These are phyloP conservation scores for Neurospora intermedia DNA, from an alignment of 495 filamentous ascomycete genomes.

Conservation along the genomic window DNA sequence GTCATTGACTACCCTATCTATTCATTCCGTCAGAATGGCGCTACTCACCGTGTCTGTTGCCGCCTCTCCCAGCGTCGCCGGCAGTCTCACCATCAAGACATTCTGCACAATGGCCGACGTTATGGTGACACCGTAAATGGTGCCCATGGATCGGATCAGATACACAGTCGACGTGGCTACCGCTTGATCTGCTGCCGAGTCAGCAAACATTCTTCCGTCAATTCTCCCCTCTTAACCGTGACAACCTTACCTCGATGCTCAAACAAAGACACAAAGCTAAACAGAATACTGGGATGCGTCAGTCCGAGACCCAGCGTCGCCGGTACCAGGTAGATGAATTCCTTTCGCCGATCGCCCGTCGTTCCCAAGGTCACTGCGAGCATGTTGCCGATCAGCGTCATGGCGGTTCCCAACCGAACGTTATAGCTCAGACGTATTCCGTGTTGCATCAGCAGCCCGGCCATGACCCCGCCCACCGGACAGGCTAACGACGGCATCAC, in stretches of 20 bases:
- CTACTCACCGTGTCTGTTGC: slow-evolving; percentile 21
- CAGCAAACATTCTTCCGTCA: background rate
- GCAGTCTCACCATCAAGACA: slow-evolving; percentile 43
- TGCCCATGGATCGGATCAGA: slow-evolving; percentile 52
- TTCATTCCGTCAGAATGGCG: background rate
- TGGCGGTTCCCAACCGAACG: slow-evolving; percentile 42
- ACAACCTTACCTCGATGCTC: slow-evolving; percentile 45
- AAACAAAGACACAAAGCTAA: slow-evolving; percentile 53
- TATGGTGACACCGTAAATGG: slow-evolving; percentile 53
- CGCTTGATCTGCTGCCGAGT: slow-evolving; percentile 42
- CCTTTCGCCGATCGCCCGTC: slow-evolving; percentile 48
- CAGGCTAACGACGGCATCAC: slow-evolving; percentile 51
- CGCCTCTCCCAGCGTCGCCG: slow-evolving; percentile 36
- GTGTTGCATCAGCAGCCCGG: slow-evolving; percentile 51
- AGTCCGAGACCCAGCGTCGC: slow-evolving; percentile 55
- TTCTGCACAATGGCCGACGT: slow-evolving; percentile 55
- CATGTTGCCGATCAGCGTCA: slow-evolving; percentile 51
- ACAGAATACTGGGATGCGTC: slow-evolving; percentile 51
- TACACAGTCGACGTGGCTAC: slow-evolving; percentile 56
- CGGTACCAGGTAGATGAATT: slow-evolving; percentile 49
- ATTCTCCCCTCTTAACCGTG: background rate
- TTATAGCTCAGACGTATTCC: slow-evolving; percentile 47
- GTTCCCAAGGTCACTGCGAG: slow-evolving; percentile 44
- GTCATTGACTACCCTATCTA: too few species aligned
- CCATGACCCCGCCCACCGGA: slow-evolving; percentile 48